Conservation (phyloP, 2,329 filamentous ascomycete species). For the Colletotrichum lupini region DNA sequence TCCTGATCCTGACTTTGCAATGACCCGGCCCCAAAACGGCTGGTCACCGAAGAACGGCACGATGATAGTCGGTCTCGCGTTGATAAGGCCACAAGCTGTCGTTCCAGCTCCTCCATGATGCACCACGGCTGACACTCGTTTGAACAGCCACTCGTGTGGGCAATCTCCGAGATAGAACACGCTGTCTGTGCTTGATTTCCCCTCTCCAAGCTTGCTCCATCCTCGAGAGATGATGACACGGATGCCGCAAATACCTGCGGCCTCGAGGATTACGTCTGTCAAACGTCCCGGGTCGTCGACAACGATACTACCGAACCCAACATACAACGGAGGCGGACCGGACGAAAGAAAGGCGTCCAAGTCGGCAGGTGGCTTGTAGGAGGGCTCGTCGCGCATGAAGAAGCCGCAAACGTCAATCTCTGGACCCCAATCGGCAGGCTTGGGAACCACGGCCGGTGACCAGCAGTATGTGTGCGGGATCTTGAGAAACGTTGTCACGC, state of each 20-base stretch:
- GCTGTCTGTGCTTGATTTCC: conserved; percentile 10
- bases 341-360: conserved; percentile 56
- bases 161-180: conserved; percentile 65
- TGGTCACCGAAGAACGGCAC: conserved; percentile 63
- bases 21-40: conserved; percentile 56
- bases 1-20: conserved; percentile 51
- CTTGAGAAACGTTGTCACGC: conserved; percentile 72
- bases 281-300: conserved; percentile 54
- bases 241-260: conserved; percentile 52
- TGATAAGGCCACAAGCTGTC: conserved; percentile 63
- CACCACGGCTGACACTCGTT: conserved; percentile 63
- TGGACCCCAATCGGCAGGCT: conserved; percentile 72
- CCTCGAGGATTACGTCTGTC: conserved; percentile 52
- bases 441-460: conserved; percentile 75
- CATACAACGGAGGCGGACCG: conserved; percentile 54
- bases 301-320: conserved; percentile 62
- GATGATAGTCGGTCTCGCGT: conserved; percentile 62
- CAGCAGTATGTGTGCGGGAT: conserved; percentile 85
- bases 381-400: conserved; percentile 69
- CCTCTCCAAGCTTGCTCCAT: conserved; percentile 39
- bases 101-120: conserved; percentile 71
- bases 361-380: conserved; percentile 65
- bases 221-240: conserved; percentile 61
- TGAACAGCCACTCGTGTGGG: conserved; percentile 69
- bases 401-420: conserved; percentile 72